These are phyloP conservation scores for Cornus suecica DNA, from an alignment of 148 eudicot genomes.

Conservation along the genomic window DNA sequence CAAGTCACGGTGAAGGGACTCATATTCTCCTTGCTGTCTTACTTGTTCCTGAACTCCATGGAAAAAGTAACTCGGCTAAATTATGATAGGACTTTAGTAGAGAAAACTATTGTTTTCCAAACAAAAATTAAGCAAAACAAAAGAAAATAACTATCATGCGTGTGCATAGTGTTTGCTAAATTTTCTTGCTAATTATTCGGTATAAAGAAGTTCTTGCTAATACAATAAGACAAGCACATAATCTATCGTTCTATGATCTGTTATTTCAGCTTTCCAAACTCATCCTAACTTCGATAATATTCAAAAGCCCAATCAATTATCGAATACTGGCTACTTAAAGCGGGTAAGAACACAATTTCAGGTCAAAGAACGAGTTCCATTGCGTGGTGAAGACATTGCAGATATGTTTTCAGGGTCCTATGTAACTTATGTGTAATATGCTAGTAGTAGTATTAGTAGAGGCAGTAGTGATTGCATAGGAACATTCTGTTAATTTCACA, in stretches of 20 bases:
- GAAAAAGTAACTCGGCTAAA: neutral
- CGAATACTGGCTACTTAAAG: neutral
- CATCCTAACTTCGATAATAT: neutral
- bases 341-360: neutral
- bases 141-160: neutral
- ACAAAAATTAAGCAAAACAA: neutral
- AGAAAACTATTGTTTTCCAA: neutral
- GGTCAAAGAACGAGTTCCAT: neutral
- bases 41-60: slow-evolving; percentile 31
- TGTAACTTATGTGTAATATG: no score
- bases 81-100: neutral
- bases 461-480: no score
- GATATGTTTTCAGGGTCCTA: no score
- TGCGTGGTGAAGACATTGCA: neutral
- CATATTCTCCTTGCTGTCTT: slow-evolving; percentile 72
- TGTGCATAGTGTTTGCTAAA: neutral
- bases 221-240: neutral
- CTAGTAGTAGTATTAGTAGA: no score
- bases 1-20: slow-evolving; percentile 63
- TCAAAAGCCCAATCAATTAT: neutral
- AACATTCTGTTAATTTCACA: no score
- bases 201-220: no score
- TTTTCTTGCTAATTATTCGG: no score
- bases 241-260: neutral
- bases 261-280: neutral